Percentiles rank a stretch among this genome's conserved stretches.
Evolutionary conservation across 2,329 filamentous ascomycete genomes (phyloP).

Genomic region (Fusarium stilboides): DNA sequence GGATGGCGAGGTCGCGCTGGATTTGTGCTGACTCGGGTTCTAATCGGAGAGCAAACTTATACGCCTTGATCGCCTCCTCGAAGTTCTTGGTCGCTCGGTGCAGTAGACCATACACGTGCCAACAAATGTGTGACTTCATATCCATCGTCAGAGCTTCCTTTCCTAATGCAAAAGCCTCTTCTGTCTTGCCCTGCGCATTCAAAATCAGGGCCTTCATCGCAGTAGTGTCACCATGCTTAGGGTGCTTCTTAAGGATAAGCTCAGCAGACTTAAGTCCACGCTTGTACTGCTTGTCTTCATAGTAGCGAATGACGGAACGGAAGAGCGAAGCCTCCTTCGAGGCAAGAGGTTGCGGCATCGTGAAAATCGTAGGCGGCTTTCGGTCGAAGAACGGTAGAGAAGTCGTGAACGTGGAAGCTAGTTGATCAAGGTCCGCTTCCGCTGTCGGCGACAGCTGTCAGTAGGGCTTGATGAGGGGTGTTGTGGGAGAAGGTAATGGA

Average conservation of each 20-base stretch:
- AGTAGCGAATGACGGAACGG: slow-evolving; percentile 92
- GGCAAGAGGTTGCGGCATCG: slow-evolving; percentile 80
- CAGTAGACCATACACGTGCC: slow-evolving; percentile 97
- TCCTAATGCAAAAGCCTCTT: slow-evolving; percentile 93
- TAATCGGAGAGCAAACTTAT: slow-evolving; percentile 93
- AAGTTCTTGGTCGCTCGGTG: slow-evolving; percentile 97
- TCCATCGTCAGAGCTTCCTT: slow-evolving; percentile 94
- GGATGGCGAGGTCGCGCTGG: slow-evolving; percentile 89
- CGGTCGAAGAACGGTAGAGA: neutral
- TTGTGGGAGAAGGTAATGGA: slow-evolving; percentile 25
- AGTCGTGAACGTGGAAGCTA: slow-evolving; percentile 7
- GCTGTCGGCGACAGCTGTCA: slow-evolving; percentile 36
- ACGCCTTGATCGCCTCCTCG: slow-evolving; percentile 98
- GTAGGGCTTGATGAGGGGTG: slow-evolving; percentile 41
- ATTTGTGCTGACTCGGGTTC: slow-evolving; percentile 97
- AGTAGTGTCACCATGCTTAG: slow-evolving; percentile 97
- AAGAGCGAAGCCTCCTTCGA: slow-evolving; percentile 96
- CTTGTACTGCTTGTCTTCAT: slow-evolving; percentile 99
- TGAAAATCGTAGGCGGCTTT: slow-evolving; percentile 29
- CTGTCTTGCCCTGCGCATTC: slow-evolving; percentile 90
- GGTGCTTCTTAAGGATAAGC: slow-evolving; percentile 94
- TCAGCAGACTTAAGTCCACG: slow-evolving; percentile 93
- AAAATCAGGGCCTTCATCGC: slow-evolving; percentile 99
- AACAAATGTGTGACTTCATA: slow-evolving; percentile 99
- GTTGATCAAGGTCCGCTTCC: slow-evolving; percentile 22